Conservation (phyloP, 2,329 filamentous ascomycete genomes). For the Diaporthe citrichinensis region DNA sequence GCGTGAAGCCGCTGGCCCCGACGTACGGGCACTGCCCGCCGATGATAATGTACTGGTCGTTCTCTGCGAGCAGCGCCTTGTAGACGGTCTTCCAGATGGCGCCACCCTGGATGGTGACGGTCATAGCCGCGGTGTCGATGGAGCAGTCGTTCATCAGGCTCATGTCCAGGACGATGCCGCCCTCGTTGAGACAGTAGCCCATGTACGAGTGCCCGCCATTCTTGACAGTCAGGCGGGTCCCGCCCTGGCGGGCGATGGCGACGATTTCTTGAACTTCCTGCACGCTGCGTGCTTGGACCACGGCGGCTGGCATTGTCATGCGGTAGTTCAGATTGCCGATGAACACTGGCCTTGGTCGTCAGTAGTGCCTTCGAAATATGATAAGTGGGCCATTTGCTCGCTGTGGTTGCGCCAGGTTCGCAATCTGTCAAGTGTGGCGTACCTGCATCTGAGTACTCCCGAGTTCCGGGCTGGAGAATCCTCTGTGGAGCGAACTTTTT, state of each 20-base stretch:
- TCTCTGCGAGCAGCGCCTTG: background rate
- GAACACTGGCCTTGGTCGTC: background rate
- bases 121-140: background rate
- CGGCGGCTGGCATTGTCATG: background rate
- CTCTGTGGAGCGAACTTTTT: background rate
- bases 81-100: constrained; percentile 1
- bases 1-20: background rate
- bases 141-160: constrained; percentile 6
- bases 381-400: background rate
- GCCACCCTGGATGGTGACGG: background rate
- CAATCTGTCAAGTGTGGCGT: background rate
- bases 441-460: background rate
- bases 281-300: background rate
- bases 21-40: background rate
- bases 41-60: background rate
- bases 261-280: background rate
- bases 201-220: background rate
- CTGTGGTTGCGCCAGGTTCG: background rate
- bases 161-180: constrained; percentile 2
- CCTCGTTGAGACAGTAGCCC: background rate
- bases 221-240: background rate
- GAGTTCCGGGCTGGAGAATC: background rate
- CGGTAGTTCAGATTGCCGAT: background rate
- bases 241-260: background rate
- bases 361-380: background rate